phyloP scores from a whole-genome alignment of 257 asterid species.

The Penstemon eatonii region DNA sequence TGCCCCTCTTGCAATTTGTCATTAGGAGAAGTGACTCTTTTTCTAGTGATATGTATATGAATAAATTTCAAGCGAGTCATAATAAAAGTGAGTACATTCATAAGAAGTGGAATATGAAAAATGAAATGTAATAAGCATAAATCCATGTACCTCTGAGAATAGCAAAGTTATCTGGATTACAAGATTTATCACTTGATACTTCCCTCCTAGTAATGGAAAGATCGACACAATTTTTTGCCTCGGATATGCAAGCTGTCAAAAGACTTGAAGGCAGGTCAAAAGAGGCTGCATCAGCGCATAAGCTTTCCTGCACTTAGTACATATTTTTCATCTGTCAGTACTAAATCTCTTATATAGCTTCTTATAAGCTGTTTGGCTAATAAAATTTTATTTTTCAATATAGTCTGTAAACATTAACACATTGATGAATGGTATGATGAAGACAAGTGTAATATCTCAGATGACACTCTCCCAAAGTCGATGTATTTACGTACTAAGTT shows the following conservation, averaged over 20 bases:
- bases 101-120: neutral
- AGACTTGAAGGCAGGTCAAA: constrained; percentile 89
- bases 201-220: constrained; percentile 76
- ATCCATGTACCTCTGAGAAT: constrained; percentile 72
- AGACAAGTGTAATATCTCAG: constrained; percentile 21
- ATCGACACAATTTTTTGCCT: constrained; percentile 78
- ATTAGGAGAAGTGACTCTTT: constrained; percentile 2
- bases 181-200: constrained; percentile 71
- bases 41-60: neutral
- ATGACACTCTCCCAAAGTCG: constrained; percentile 27
- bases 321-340: constrained; percentile 22
- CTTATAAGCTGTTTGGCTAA: constrained; percentile 14
- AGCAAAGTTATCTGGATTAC: constrained; percentile 92
- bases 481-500: constrained; percentile 64
- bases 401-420: constrained; percentile 14
- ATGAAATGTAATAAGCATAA: constrained; percentile 11
- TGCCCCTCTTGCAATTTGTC: neutral
- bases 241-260: constrained; percentile 86
- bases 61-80: constrained; percentile 20
- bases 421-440: constrained; percentile 15
- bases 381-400: constrained; percentile 9
- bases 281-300: constrained; percentile 98
- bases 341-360: constrained; percentile 20
- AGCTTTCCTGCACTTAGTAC: constrained; percentile 68
- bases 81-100: constrained; percentile 4